A percentile compares a stretch with the other conserved stretches of the same genome.
Conservation (phyloP, 2,329 filamentous ascomycete species). For the Venturia pyrina region DNA sequence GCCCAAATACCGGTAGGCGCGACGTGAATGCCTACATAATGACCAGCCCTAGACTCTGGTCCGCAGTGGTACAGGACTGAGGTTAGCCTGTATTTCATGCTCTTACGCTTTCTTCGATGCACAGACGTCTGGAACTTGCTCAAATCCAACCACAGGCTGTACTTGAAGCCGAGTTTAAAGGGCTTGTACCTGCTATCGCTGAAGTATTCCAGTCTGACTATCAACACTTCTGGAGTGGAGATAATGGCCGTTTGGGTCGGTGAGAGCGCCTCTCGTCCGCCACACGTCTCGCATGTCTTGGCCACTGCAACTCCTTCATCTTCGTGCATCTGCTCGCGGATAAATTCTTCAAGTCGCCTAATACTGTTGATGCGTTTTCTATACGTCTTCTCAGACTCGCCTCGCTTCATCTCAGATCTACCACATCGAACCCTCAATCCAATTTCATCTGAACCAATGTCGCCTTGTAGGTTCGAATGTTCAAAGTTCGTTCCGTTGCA, state of each 20-base stretch:
- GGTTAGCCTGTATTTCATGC: neutral
- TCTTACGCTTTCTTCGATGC: neutral
- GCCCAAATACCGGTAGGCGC: neutral
- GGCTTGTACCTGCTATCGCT: neutral
- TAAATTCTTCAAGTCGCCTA: neutral
- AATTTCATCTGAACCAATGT: neutral
- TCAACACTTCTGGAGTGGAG: neutral
- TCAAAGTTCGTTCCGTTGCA: neutral
- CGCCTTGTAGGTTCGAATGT: neutral
- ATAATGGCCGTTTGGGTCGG: neutral
- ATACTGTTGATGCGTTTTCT: neutral
- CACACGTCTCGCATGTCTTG: neutral
- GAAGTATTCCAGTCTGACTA: neutral
- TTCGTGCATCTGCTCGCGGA: neutral
- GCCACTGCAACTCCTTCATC: neutral
- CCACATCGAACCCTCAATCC: neutral
- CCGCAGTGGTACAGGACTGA: constrained; percentile 3
- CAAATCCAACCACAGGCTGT: constrained; percentile 7
- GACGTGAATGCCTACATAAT: neutral
- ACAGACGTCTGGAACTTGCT: neutral
- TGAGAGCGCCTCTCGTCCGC: too few species aligned
- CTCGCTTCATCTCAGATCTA: neutral
- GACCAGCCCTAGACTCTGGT: neutral
- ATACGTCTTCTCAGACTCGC: neutral
- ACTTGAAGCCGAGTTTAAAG: neutral